Percentiles rank a stretch among this genome's conserved stretches.
Evolutionary conservation across 352 stramenopile genomes (phyloP).

Genomic region (Blastocystis sp.): DNA sequence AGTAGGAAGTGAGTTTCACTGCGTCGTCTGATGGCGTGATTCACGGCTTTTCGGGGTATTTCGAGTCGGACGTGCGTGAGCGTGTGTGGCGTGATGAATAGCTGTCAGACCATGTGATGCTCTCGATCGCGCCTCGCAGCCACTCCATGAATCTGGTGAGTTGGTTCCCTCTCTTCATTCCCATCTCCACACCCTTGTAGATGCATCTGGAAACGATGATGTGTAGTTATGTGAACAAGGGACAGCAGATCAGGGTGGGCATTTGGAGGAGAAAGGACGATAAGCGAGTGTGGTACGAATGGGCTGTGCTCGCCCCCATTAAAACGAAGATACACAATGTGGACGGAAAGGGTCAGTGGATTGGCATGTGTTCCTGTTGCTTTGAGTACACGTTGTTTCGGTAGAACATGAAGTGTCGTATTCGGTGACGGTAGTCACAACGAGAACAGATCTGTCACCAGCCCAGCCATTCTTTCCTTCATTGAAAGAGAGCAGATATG

Average conservation of each 20-base stretch:
- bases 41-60: conserved; percentile 89
- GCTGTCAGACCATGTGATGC: conserved; percentile 88
- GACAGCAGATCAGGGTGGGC: conserved; percentile 83
- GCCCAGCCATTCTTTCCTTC: too few relatives aligned
- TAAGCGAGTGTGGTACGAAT: conserved; percentile 97
- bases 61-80: conserved; percentile 20
- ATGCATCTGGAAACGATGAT: neutral
- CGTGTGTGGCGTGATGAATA: neutral
- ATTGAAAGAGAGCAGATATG: too few relatives aligned
- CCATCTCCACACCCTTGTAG: conserved; percentile 85
- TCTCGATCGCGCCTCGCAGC: conserved; percentile 91
- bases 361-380: conserved; percentile 19
- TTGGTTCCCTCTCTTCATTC: conserved; percentile 99
- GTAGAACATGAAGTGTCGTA: too few relatives aligned
- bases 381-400: neutral
- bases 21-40: conserved; percentile 79
- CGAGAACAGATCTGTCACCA: too few relatives aligned
- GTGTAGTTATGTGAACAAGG: conserved; percentile 79
- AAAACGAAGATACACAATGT: conserved; percentile 91
- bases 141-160: conserved; percentile 97
- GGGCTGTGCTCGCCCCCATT: conserved; percentile 82
- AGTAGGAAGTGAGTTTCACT: conserved; percentile 75
- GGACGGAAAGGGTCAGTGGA: conserved; percentile 80
- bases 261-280: conserved; percentile 88
- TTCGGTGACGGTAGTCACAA: too few relatives aligned